Evolutionary conservation across 139 green algal species (phyloP).

Genomic region (Pseudopediastrum boryanum): DNA sequence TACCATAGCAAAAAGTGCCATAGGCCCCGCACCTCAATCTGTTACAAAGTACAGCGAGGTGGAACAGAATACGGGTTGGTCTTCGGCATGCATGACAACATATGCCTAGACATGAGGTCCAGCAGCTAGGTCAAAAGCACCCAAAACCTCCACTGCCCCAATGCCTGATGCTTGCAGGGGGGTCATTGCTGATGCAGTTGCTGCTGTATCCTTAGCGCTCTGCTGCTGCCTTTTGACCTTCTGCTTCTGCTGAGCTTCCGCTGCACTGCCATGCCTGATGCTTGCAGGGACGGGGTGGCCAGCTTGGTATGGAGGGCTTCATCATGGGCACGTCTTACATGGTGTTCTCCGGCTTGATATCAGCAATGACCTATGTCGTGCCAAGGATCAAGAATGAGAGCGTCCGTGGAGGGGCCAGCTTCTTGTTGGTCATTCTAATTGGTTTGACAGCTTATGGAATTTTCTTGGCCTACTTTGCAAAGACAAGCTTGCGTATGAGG

Average conservation of each 20-base stretch:
- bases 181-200: too few species aligned
- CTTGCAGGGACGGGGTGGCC: slow-evolving; percentile 46
- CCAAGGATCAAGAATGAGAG: slow-evolving; percentile 25
- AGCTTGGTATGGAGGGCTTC: slow-evolving; percentile 84
- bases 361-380: slow-evolving; percentile 49
- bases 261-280: too few species aligned
- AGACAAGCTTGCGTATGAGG: slow-evolving; percentile 30
- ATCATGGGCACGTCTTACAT: slow-evolving; percentile 78
- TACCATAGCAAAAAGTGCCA: too few species aligned
- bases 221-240: not conserved
- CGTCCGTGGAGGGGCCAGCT: slow-evolving; percentile 14
- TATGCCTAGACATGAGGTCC: too few species aligned
- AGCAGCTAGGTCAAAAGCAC: too few species aligned
- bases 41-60: too few species aligned
- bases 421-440: slow-evolving; percentile 26
- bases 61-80: too few species aligned
- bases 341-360: slow-evolving; percentile 46
- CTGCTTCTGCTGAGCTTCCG: slow-evolving; percentile 1
- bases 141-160: too few species aligned
- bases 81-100: too few species aligned
- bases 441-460: slow-evolving; percentile 27
- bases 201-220: not conserved
- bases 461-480: slow-evolving; percentile 4
- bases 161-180: slow-evolving; percentile 68
- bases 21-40: too few species aligned